Base-by-base conservation (phyloP, 2,329 filamentous ascomycete species). In the Calcarisporium arbuscula region DNA sequence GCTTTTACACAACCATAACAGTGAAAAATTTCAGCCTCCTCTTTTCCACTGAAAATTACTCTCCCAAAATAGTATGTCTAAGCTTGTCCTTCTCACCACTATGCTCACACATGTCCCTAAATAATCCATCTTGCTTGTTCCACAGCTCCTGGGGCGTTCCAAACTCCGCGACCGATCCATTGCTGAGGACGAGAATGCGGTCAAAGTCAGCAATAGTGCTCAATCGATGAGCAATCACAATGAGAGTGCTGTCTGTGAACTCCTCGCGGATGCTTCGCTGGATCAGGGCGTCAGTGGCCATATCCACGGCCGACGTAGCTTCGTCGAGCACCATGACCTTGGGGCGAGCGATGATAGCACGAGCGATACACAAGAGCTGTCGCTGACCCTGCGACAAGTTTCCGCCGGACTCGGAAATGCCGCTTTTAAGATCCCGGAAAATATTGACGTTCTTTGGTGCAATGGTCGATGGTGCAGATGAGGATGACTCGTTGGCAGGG, bases 261-360 rank as follows among this genome's bases (percentile, higher is more conserved):
- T 85, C 80, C 49, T 82, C 76, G 16, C 82, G 70, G 46, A 88
- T 86, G 32, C 70, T 77, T 6, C 78, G 71, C 60, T 88, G 83
- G 48, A 88, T 88, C 18, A 85, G 68, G 2, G 70, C 64, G 52
- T 89, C 84, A 0, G 84, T 88, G 26, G 71, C 66, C 79, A 86
- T 85, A 54, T 88, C 84, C 3, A 89, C 82, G 0, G 84, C 82
- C 4, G 75, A 81, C 0, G 85, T 90, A 1, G 85, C 84, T 60
- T 89, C 84, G 52, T 90, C 84, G 2, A 89, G 70, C 2, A 89
- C 77, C 74, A 90, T 82, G 47, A 90, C 77, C 51, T 82, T 82
- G 4, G 84, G 82, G 0, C 79, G 71, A 0, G 76, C 70, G 17
- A 86, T 77, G 45, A 87, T 85, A 32, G 79, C 82, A 32, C 78